A percentile compares a stretch with the other conserved stretches of the same genome.
Conservation (phyloP, 345 rosid species). For the Iberis pinnata region DNA sequence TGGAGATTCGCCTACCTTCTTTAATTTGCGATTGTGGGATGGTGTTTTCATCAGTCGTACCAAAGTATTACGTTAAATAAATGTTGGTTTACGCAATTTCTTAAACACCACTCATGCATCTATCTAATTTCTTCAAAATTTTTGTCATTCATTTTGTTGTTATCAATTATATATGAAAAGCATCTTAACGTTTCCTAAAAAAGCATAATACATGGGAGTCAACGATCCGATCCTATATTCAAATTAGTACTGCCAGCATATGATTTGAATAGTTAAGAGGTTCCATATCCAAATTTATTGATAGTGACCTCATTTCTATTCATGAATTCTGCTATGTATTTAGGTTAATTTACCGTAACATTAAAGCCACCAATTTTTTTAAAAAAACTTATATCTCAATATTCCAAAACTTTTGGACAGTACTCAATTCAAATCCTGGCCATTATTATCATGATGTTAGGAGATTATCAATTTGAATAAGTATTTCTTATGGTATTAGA, state of each 20-base stretch:
- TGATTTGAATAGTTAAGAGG: constrained; percentile 2
- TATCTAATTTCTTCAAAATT: background rate
- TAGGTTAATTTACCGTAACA: background rate
- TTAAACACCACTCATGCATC: constrained; percentile 10
- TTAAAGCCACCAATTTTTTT: no score
- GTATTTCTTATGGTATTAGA: background rate
- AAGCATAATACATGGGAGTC: no score
- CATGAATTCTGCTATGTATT: background rate
- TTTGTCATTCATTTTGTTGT: background rate
- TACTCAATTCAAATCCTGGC: background rate
- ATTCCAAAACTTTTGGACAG: background rate
- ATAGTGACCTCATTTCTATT: background rate
- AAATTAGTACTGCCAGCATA: background rate
- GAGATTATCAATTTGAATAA: constrained; percentile 4
- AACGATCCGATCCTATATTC: background rate
- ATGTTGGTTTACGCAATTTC: constrained; percentile 8
- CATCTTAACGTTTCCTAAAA: background rate
- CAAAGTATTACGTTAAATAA: constrained; percentile 6
- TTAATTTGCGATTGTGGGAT: constrained; percentile 15
- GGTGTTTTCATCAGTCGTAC: constrained; percentile 6
- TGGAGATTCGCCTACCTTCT: constrained; percentile 29
- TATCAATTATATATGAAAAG: background rate
- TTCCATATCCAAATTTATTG: background rate
- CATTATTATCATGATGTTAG: background rate
- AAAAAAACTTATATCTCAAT: no score